Evolutionary conservation across 257 asterid species (phyloP).

Genomic region (Penstemon eatonii): DNA sequence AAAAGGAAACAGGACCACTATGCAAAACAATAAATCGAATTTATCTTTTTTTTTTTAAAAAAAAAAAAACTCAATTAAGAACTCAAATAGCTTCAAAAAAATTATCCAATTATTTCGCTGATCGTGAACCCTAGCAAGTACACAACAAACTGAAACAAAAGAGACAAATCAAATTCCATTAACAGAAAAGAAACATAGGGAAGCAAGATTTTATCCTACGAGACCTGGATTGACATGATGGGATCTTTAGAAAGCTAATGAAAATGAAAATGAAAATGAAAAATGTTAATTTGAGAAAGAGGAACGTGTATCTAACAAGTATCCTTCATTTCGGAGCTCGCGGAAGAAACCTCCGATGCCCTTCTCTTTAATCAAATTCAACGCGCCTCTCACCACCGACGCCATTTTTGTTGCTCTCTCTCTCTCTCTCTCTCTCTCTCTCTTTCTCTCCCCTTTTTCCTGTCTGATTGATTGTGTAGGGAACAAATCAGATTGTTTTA

Average conservation of each 20-base stretch:
- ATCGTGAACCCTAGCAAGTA: conserved; percentile 30
- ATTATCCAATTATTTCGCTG: neutral
- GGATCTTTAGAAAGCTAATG: conserved; percentile 19
- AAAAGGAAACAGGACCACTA: too few species aligned
- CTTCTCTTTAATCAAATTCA: conserved; percentile 70
- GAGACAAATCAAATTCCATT: conserved; percentile 13
- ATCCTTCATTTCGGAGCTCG: conserved; percentile 82
- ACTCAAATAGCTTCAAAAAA: neutral
- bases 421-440: neutral
- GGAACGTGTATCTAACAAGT: conserved; percentile 43
- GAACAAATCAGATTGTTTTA: too few species aligned
- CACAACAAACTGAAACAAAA: conserved; percentile 3
- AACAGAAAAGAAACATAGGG: neutral
- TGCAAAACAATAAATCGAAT: neutral
- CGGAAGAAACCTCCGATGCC: conserved; percentile 70
- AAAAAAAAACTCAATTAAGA: neutral
- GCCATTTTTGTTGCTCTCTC: conserved; percentile 52
- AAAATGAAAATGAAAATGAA: neutral
- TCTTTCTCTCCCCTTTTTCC: too few species aligned
- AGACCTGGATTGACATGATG: conserved; percentile 6
- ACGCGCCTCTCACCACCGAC: conserved; percentile 65
- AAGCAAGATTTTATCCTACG: neutral
- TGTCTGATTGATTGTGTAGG: too few species aligned
- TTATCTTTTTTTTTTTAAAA: too few species aligned
- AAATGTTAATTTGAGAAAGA: neutral